These are phyloP conservation scores for button mushroom (Agaricus bisporus) DNA, from an alignment of 768 basidiomycete genomes.

Conservation along the genomic window DNA sequence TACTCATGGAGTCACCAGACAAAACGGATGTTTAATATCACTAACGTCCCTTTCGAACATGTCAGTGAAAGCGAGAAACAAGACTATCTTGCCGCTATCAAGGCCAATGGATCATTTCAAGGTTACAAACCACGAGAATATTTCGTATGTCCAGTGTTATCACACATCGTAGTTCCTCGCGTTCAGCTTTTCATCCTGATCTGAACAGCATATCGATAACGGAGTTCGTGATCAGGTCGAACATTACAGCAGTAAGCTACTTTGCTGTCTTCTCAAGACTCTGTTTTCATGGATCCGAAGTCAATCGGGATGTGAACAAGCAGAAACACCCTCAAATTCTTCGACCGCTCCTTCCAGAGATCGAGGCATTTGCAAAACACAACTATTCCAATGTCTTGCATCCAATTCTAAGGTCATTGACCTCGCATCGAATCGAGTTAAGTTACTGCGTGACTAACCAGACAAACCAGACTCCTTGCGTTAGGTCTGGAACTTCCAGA, in stretches of 20 bases:
- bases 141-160: constrained; percentile 32
- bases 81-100: constrained; percentile 28
- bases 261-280: neutral
- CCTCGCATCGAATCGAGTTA: neutral
- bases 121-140: constrained; percentile 51
- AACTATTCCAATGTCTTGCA: constrained; percentile 48
- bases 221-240: constrained; percentile 65
- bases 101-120: constrained; percentile 42
- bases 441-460: neutral
- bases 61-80: constrained; percentile 39
- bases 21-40: constrained; percentile 42
- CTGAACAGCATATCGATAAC: constrained; percentile 48
- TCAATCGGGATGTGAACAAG: constrained; percentile 42
- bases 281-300: constrained; percentile 13
- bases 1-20: constrained; percentile 23
- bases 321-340: constrained; percentile 43
- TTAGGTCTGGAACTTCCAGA: constrained; percentile 50
- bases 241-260: constrained; percentile 49
- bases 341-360: constrained; percentile 46
- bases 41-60: constrained; percentile 36
- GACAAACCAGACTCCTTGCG: constrained; percentile 35
- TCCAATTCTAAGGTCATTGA: constrained; percentile 35
- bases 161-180: no score
- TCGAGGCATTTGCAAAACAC: constrained; percentile 42
- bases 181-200: neutral